Conservation (phyloP, 169 alveolate species). For the Plasmodium sp. region DNA sequence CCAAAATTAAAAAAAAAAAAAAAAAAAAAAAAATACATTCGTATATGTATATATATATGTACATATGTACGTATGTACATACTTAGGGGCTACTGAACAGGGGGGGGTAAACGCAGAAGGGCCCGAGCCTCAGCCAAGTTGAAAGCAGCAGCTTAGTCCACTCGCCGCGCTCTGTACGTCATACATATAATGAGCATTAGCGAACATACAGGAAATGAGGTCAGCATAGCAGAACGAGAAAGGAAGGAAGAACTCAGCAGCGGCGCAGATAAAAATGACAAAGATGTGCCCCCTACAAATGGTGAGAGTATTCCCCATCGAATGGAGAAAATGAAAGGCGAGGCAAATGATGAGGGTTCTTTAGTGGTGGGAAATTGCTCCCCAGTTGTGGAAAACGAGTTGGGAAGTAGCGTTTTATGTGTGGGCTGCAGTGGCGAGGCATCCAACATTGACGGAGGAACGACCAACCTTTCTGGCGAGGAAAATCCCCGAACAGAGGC, state of each 20-base stretch:
- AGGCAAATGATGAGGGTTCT: not conserved
- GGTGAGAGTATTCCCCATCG: not conserved
- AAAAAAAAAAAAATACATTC: not conserved
- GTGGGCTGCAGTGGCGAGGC: not conserved
- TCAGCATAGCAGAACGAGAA: slow-evolving; percentile 12
- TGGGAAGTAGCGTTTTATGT: not conserved
- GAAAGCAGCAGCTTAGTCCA: not conserved
- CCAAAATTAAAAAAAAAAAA: not conserved
- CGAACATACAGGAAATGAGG: slow-evolving; percentile 40
- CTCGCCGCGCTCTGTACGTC: not conserved
- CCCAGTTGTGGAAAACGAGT: not conserved
- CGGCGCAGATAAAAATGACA: not conserved
- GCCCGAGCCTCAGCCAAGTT: not conserved
- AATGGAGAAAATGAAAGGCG: not conserved
- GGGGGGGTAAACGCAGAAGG: not conserved
- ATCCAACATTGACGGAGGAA: not conserved
- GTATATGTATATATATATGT: not conserved
- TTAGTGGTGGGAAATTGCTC: not conserved
- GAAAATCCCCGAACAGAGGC: not conserved
- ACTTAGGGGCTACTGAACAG: not conserved
- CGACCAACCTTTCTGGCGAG: not conserved
- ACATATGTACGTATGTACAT: not conserved
- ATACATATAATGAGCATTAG: slow-evolving; percentile 40
- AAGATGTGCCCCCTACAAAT: not conserved
- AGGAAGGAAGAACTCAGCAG: not conserved